A percentile compares a stretch with the other conserved stretches of the same genome.
Evolutionary conservation across 1,284 basidiomycete genomes (phyloP).

Genomic region (Irpex rosettiformis): DNA sequence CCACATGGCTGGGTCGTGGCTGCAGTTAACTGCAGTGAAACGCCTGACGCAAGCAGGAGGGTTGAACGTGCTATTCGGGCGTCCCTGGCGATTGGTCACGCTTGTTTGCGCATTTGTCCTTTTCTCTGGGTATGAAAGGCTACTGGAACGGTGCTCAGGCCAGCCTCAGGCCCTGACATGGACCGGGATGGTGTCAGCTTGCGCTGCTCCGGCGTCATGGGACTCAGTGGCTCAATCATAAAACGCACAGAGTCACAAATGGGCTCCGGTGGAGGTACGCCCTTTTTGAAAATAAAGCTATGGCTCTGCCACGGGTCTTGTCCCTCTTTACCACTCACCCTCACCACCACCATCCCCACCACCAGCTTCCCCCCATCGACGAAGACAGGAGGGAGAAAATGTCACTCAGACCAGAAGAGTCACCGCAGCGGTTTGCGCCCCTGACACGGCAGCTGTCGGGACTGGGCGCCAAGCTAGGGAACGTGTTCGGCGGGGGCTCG

Average conservation of each 20-base stretch:
- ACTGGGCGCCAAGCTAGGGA: slow-evolving; percentile 14
- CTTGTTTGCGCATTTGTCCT: background rate
- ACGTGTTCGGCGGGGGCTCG: slow-evolving; percentile 11
- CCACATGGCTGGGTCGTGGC: background rate
- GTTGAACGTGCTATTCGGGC: slow-evolving; percentile 1
- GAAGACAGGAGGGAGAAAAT: background rate
- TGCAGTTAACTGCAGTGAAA: slow-evolving; percentile 3
- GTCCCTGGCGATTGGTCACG: slow-evolving; percentile 1
- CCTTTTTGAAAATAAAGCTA: background rate
- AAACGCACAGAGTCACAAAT: no score
- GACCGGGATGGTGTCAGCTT: slow-evolving; percentile 6
- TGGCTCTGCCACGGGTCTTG: background rate
- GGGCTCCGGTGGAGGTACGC: background rate
- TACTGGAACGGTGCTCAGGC: background rate
- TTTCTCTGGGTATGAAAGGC: background rate
- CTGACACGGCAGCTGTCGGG: slow-evolving; percentile 13
- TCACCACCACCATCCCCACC: background rate
- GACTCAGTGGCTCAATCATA: background rate
- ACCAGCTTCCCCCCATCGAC: background rate
- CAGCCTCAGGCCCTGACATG: no score
- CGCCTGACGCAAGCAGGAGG: background rate
- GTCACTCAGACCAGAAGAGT: slow-evolving; percentile 7
- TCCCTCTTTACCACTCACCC: background rate
- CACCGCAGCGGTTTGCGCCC: slow-evolving; percentile 10
- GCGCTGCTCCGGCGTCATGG: slow-evolving; percentile 6